Evolutionary conservation across 2,329 filamentous ascomycete species (phyloP).

Genomic region (Arachnopeziza araneosa): DNA sequence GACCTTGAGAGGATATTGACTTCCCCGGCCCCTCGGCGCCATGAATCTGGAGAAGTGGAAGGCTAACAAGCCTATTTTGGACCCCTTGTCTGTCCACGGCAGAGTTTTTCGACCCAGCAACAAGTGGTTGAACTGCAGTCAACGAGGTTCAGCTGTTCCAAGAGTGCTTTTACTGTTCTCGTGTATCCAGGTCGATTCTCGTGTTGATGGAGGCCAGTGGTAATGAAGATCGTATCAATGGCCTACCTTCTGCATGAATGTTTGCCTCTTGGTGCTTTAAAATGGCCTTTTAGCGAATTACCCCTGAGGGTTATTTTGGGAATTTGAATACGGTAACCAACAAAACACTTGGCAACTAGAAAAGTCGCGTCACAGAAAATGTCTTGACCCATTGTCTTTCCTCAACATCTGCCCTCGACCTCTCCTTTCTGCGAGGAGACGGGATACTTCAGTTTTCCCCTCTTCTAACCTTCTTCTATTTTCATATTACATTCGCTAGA

Average conservation of each 20-base stretch:
- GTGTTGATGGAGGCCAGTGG: neutral
- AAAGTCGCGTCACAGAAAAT: too few relatives aligned
- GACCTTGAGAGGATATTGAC: too few relatives aligned
- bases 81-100: too few relatives aligned
- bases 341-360: neutral
- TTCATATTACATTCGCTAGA: constrained; percentile 16
- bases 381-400: neutral
- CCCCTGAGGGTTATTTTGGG: neutral
- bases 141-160: too few relatives aligned
- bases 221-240: neutral
- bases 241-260: neutral
- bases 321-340: neutral
- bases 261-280: neutral
- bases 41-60: too few relatives aligned
- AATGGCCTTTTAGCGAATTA: neutral
- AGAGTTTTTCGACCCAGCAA: too few relatives aligned
- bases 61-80: too few relatives aligned
- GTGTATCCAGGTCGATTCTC: neutral
- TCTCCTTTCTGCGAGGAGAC: neutral
- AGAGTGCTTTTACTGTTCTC: too few relatives aligned
- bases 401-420: neutral
- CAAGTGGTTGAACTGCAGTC: too few relatives aligned
- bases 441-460: neutral
- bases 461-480: neutral
- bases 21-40: too few relatives aligned